Conservation (phyloP, 352 stramenopile genomes). For the Pythium dissotocum region DNA sequence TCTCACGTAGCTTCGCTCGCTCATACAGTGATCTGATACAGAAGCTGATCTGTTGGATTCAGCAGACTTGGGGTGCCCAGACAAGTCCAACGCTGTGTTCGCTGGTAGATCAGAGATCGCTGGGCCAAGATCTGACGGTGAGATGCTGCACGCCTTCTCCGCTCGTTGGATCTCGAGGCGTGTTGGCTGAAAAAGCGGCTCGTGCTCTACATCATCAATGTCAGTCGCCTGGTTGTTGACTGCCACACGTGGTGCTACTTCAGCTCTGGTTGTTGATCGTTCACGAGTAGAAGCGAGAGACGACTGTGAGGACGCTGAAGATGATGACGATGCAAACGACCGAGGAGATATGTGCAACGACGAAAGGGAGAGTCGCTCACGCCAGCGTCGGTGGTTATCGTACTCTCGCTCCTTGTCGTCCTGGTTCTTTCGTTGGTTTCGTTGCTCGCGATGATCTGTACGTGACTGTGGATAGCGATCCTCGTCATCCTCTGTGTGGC, state of each 20-base stretch:
- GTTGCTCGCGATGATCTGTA: not conserved
- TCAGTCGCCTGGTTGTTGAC: not conserved
- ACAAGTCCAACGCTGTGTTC: not conserved
- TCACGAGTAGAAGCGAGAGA: no score
- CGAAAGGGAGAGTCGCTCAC: not conserved
- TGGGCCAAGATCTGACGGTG: slow-evolving; percentile 11
- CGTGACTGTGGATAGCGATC: not conserved
- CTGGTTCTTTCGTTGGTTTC: not conserved
- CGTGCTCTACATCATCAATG: not conserved
- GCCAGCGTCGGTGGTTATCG: not conserved
- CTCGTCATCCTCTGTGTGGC: not conserved
- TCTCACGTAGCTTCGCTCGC: not conserved
- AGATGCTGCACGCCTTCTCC: slow-evolving; percentile 18
- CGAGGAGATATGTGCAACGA: not conserved
- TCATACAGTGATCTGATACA: not conserved
- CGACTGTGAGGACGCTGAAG: not conserved
- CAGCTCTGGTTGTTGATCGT: no score
- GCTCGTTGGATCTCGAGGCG: not conserved
- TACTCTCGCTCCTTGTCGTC: not conserved
- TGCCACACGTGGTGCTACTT: no score
- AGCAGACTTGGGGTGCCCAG: not conserved
- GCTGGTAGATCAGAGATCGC: slow-evolving; percentile 6
- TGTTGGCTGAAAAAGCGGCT: not conserved
- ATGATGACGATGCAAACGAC: not conserved
- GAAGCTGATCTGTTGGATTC: not conserved